Percentiles rank a stretch among this genome's conserved stretches.
Conservation (phyloP, 1,284 basidiomycete genomes). For the Mycena citricolor region DNA sequence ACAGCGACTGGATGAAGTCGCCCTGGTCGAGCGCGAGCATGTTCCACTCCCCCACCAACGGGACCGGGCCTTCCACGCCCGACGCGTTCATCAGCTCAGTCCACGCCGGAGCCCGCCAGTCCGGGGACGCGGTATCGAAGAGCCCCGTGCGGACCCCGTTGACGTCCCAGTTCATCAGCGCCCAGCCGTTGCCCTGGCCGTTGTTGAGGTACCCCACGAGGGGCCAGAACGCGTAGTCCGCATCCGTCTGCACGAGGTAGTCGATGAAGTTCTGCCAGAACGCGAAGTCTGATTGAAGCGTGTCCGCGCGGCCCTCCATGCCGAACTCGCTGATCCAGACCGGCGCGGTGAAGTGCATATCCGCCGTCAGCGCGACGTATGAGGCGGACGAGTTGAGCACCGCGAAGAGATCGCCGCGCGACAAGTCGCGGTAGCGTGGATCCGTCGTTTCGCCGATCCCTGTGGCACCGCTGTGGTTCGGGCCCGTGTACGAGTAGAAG, state of each 20-base stretch:
- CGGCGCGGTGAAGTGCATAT: conserved; percentile 22
- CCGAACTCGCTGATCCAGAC: conserved; percentile 21
- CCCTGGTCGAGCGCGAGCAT: conserved; percentile 17
- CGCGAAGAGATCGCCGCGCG: conserved; percentile 10
- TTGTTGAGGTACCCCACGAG: conserved; percentile 21
- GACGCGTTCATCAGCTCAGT: conserved; percentile 4
- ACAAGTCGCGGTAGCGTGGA: conserved; percentile 18
- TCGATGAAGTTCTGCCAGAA: conserved; percentile 19
- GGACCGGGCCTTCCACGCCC: conserved; percentile 1
- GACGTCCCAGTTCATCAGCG: conserved; percentile 21
- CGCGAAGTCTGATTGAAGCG: neutral
- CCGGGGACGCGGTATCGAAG: conserved; percentile 15
- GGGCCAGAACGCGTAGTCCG: conserved; percentile 21
- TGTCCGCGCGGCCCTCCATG: conserved; percentile 6
- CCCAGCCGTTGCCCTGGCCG: conserved; percentile 19
- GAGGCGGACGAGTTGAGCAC: conserved; percentile 9
- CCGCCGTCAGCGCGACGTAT: conserved; percentile 13
- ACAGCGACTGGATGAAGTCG: conserved; percentile 15
- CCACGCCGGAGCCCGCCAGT: conserved; percentile 20
- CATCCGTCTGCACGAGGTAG: conserved; percentile 17
- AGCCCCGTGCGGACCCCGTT: conserved; percentile 11
- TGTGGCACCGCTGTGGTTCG: conserved; percentile 18
- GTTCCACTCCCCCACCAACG: conserved; percentile 12
- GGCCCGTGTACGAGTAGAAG: conserved; percentile 22
- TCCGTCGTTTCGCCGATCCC: conserved; percentile 19